Evolutionary conservation across 2,329 filamentous ascomycete genomes (phyloP), one percentile per base, ranked within the genome.

Genomic region (Aureobasidium lini): DNA sequence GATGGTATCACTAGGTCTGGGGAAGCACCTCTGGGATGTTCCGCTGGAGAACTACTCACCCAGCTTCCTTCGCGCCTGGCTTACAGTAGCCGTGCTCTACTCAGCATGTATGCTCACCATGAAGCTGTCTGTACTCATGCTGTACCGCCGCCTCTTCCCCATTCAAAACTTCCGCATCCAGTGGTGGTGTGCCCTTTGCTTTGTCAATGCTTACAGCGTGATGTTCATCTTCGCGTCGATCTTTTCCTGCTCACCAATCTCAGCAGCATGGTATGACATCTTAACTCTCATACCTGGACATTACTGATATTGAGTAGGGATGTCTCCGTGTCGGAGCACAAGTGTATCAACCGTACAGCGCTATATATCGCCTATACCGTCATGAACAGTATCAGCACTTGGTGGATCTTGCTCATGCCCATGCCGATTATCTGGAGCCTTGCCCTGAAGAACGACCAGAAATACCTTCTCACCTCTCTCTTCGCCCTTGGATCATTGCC

Each of bases 371-470:
- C 57, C 48, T 49, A 60, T 34, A 49, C 43, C 5, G 47, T 54
- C 23, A 39, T 60, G 39, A 60, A 60, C 42, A 53, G 57, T 16
- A 40, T 60, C 18, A 53, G 48, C 29, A 49, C 44, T 7, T 60
- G 44, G 49, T 54, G 44, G 47, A 60, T 60, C 3, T 15, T 60
- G 6, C 31, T 49, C 4, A 46, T 60, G 48, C 57, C 57, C 32
- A 52, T 60, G 40, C 57, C 57, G 10, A 60, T 60, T 5, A 32
- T 60, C 40, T 54, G 47, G 48, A 36, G 36, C 10, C 56, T 59
- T 29, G 44, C 56, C 37, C 71, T 85, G 2, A 71, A 76, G 8
- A 49, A 72, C 1, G 79, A 76, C 66, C 77, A 81, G 85, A 85
- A 69, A 57, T 77, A 0, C 73, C 82, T 1, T 23, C 46, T 86